A percentile compares a stretch with the other conserved stretches of the same genome.
These are phyloP conservation scores for Ogataea neopini DNA, from an alignment of 805 yeast genomes.

Conservation along the genomic window DNA sequence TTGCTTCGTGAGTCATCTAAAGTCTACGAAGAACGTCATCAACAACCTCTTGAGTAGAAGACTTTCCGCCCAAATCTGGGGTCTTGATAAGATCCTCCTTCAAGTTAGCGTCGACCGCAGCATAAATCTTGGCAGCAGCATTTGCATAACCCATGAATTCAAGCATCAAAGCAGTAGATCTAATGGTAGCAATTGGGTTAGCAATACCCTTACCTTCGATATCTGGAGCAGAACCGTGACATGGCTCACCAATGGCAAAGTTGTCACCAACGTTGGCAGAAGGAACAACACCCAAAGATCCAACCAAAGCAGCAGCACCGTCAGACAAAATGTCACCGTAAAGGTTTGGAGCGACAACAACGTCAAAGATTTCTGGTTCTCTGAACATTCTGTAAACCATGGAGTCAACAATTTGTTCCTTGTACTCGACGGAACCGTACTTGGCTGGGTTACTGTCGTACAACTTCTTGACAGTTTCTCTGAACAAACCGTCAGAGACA, in stretches of 20 bases:
- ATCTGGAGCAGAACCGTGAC: conserved; percentile 99
- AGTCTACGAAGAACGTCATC: conserved; percentile 71
- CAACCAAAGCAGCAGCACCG: conserved; percentile 98
- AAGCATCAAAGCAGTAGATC: conserved; percentile 96
- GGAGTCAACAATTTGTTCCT: conserved; percentile 97
- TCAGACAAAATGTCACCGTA: conserved; percentile 97
- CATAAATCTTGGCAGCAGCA: conserved; percentile 89
- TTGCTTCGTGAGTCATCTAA: no score
- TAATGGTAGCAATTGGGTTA: conserved; percentile 96
- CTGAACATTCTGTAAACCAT: conserved; percentile 99
- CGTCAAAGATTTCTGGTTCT: conserved; percentile 96
- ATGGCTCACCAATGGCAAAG: conserved; percentile 98
- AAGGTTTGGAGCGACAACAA: conserved; percentile 96
- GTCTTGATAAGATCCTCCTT: conserved; percentile 76
- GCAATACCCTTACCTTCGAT: conserved; percentile 94
- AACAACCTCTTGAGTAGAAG: conserved; percentile 83
- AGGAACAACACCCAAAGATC: conserved; percentile 97
- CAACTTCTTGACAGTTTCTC: conserved; percentile 74
- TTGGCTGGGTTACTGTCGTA: conserved; percentile 57
- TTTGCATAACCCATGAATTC: conserved; percentile 91
- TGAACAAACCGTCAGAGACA: conserved; percentile 91
- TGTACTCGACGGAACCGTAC: conserved; percentile 64
- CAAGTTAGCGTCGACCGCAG: conserved; percentile 93
- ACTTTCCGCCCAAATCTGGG: conserved; percentile 93
- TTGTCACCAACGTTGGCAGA: conserved; percentile 96